Evolutionary conservation across 805 yeast genomes (phyloP), one percentile per base, ranked within the genome.

Genomic region (Suhomyces pyralidae): DNA sequence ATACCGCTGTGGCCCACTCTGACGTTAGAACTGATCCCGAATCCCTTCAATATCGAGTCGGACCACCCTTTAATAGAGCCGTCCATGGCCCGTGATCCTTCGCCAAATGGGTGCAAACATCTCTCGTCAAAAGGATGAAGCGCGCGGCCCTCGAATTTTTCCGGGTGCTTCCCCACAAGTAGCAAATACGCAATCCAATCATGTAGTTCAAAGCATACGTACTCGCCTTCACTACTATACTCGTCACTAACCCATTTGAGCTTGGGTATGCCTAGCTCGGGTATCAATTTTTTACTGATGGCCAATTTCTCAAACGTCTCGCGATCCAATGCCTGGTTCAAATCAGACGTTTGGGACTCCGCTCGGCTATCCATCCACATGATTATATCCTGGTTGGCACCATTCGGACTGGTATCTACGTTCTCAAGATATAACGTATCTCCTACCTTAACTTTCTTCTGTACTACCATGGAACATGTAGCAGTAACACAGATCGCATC

Each of bases 291-390:
- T 5, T 5, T 38, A 19, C 42, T 38, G n/a, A 38, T 38, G 7
- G 24, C 42, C 24, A 38, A 19, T 7, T 38, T 38, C 7, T 59
- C 54, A 7, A 52, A 46, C 5, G 61, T 63, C 5, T 61, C 61
- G 7, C 47, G 32, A 26, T 60, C 59, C 3, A 73, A 59, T 9
- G 34, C n/a, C 14, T 50, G 40, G 40, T 77, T 73, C 5, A 79
- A 53, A 19, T 55, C 48, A 1, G 43, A 24, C 12, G 75, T 63
- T 54, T 80, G 76, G 1, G 59, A 40, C 2, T 52, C 58, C 2
- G 83, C 69, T 25, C 82, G 66, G 17, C 73, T 68, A 58, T 83
- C 86, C 86, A 83, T 83, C 87, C 88, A 83, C 47, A 83, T 70
- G 4, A 83, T 68, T 3, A 82, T 71, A 56, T 80, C 80, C 4